phyloP scores from a whole-genome alignment of 257 asterid genomes.

The Lycium barbarum region DNA sequence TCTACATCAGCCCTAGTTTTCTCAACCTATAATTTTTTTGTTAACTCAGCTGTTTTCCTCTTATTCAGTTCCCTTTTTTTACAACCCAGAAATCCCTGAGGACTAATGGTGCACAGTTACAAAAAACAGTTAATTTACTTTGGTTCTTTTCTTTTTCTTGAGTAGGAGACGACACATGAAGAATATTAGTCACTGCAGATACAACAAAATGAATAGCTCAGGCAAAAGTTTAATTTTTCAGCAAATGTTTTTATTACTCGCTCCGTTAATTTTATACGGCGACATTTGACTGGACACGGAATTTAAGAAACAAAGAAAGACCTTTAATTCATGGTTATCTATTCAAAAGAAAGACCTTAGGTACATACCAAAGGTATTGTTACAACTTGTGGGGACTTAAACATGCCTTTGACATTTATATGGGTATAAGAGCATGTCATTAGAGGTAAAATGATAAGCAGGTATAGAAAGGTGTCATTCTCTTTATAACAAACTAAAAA shows the following conservation, averaged over 20 bases:
- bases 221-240: neutral
- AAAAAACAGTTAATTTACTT: neutral
- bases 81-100: neutral
- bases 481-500: neutral
- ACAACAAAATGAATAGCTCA: neutral
- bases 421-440: conserved; percentile 1
- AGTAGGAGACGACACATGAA: neutral
- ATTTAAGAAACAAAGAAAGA: neutral
- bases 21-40: neutral
- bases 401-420: neutral
- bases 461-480: neutral
- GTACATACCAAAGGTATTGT: neutral
- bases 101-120: neutral
- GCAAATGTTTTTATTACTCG: conserved; percentile 1
- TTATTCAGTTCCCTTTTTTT: neutral
- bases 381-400: neutral
- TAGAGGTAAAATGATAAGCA: neutral
- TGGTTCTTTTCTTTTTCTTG: neutral
- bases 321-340: no score
- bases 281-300: neutral
- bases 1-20: neutral
- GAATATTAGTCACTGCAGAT: neutral
- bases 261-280: neutral
- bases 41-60: neutral
- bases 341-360: neutral